These are phyloP conservation scores for Novymonas esmeraldas DNA, from an alignment of 208 protist genomes.

Conservation along the genomic window DNA sequence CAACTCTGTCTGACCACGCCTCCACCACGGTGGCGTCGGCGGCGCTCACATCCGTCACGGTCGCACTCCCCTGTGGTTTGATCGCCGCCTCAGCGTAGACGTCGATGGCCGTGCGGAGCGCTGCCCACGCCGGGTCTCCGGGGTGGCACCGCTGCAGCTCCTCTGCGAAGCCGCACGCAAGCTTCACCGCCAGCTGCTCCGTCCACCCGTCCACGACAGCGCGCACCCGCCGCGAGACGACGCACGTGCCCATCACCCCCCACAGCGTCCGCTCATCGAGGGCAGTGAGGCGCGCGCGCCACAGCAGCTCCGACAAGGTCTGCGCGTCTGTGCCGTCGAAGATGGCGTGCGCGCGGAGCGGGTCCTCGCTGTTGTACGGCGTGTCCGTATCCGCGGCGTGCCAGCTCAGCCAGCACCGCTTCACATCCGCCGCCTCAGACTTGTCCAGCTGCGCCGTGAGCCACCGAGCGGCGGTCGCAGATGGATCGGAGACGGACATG, in stretches of 20 bases:
- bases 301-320: constrained; percentile 32
- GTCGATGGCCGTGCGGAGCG: constrained; percentile 35
- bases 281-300: constrained; percentile 59
- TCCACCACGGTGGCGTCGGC: not conserved
- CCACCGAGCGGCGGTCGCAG: constrained; percentile 28
- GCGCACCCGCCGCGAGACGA: constrained; percentile 33
- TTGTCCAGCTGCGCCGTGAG: constrained; percentile 43
- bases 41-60: not conserved
- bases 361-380: constrained; percentile 14
- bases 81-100: constrained; percentile 39
- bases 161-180: constrained; percentile 46
- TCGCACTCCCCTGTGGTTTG: constrained; percentile 39
- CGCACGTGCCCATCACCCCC: constrained; percentile 53
- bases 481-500: constrained; percentile 4
- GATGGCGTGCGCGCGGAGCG: constrained; percentile 12
- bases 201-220: constrained; percentile 67
- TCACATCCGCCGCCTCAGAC: constrained; percentile 58
- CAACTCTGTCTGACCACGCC: constrained; percentile 28
- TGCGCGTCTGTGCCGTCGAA: not conserved
- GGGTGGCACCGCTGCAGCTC: not conserved
- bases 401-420: constrained; percentile 56
- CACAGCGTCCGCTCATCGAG: constrained; percentile 77
- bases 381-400: constrained; percentile 15
- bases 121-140: not conserved
- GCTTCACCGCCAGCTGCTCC: constrained; percentile 85